phyloP scores from a whole-genome alignment of 306 rosid species.

The Geum urbanum region DNA sequence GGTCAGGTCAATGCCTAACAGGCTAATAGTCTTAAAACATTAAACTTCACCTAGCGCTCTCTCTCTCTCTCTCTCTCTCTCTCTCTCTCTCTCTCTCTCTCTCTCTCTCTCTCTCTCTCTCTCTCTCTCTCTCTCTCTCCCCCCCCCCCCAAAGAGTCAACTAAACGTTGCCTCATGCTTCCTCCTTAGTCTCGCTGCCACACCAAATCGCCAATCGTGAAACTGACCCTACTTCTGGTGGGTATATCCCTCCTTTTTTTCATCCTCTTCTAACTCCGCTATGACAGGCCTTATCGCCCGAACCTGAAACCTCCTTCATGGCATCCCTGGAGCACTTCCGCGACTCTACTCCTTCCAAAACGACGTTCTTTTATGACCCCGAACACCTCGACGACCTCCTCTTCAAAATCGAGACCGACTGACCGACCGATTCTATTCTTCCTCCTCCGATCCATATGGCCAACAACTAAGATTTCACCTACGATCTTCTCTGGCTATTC shows the following conservation, averaged over 20 bases:
- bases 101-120: too few relatives aligned
- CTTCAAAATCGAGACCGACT: constrained; percentile 22
- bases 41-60: too few relatives aligned
- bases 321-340: constrained; percentile 73
- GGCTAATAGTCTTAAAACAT: too few relatives aligned
- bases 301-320: constrained; percentile 58
- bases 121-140: too few relatives aligned
- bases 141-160: too few relatives aligned
- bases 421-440: constrained; percentile 20
- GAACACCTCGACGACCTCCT: constrained; percentile 42
- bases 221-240: constrained; percentile 15
- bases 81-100: too few relatives aligned
- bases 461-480: constrained; percentile 72
- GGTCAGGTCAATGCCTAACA: too few relatives aligned
- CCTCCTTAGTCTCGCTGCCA: too few relatives aligned
- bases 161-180: too few relatives aligned
- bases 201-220: constrained; percentile 47
- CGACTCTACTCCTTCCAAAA: constrained; percentile 31
- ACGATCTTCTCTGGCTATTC: constrained; percentile 73
- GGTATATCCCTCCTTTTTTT: constrained; percentile 41
- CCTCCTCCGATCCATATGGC: constrained; percentile 42
- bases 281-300: constrained; percentile 19
- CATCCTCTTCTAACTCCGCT: constrained; percentile 32
- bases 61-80: too few relatives aligned
- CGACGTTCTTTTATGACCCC: not conserved